Evolutionary conservation across 768 basidiomycete genomes (phyloP), one percentile per base, ranked within the genome.

Genomic region (Amanita polypyramis): DNA sequence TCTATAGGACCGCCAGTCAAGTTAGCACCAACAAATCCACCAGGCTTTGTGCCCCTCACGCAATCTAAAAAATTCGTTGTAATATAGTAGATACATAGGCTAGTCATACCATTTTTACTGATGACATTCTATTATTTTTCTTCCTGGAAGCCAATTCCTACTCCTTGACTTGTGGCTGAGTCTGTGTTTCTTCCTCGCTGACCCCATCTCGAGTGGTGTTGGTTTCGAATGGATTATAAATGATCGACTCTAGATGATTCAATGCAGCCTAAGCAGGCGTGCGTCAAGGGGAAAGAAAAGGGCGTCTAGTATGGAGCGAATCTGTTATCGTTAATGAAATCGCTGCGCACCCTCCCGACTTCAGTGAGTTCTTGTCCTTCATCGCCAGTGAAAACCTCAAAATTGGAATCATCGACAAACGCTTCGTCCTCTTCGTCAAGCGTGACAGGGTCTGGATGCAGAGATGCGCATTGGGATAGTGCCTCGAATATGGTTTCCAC

Each of bases 341-440:
- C 77, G 64, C 82, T 87, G 85, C 91, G 86, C 82, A 91, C 88
- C 84, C 86, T 80, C 70, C 91, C 91, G 55, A 84, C 85, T 69
- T 84, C 82, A 63, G 81, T 86, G 54, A 92, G 75, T 65, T 92
- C 86, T 57, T 89, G 70, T 17, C 67, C 74, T 47, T 73, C 80
- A 40, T 74, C 72, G 21, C 81, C 83, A 17, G 65, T 68, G 55
- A 76, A 75, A 2, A 68, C 67, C 3, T 70, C 72, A 60, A 88
- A 83, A 1, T 70, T 67, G 12, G 61, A 62, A 27, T 68, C 66
- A 56, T 82, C 75, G 51, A 80, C 63, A 55, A 82, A 75, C 3
- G 75, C 75, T 39, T 77, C 76, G 56, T 76, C 73, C 10, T 76
- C 73, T 11, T 70, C 72, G 49, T 77, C 74, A 11, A 63, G 66